Evolutionary conservation across 768 basidiomycete species (phyloP).

Genomic region (Tulasnella sp.): DNA sequence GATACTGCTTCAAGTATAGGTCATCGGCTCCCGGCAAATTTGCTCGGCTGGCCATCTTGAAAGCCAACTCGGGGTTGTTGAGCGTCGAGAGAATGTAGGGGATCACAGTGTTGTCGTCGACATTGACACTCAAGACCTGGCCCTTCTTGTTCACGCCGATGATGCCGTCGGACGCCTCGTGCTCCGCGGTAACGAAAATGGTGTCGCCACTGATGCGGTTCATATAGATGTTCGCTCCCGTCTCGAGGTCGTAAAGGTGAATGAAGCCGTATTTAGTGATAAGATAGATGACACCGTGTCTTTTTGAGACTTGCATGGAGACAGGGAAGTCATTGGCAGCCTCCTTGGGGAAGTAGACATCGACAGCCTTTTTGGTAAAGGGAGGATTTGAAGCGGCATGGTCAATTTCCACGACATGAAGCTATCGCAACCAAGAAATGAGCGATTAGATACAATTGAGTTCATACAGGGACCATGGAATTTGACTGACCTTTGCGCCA

Average conservation of each 20-base stretch:
- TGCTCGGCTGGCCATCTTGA: slow-evolving; percentile 92
- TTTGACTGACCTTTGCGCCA: slow-evolving; percentile 75
- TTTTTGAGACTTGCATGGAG: slow-evolving; percentile 96
- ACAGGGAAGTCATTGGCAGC: slow-evolving; percentile 98
- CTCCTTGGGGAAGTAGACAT: slow-evolving; percentile 98
- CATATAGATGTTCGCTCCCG: slow-evolving; percentile 98
- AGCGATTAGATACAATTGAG: background rate
- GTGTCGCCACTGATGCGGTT: slow-evolving; percentile 99
- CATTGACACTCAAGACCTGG: slow-evolving; percentile 90
- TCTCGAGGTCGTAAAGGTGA: slow-evolving; percentile 95
- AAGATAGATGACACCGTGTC: slow-evolving; percentile 92
- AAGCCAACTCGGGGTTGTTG: slow-evolving; percentile 95
- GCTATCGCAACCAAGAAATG: slow-evolving; percentile 34
- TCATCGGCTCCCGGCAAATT: slow-evolving; percentile 97
- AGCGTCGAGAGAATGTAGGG: slow-evolving; percentile 89
- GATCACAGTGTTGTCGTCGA: slow-evolving; percentile 92
- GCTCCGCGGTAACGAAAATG: slow-evolving; percentile 96
- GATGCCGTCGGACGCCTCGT: slow-evolving; percentile 88
- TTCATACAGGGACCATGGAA: background rate
- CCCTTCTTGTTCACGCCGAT: slow-evolving; percentile 99
- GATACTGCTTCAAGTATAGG: slow-evolving; percentile 88
- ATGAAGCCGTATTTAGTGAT: slow-evolving; percentile 99
- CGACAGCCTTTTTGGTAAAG: slow-evolving; percentile 94
- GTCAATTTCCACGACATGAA: slow-evolving; percentile 97
- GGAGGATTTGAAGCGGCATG: slow-evolving; percentile 85